These are phyloP conservation scores for Nakazawaea ernobii DNA, from an alignment of 805 yeast genomes.

Conservation along the genomic window DNA sequence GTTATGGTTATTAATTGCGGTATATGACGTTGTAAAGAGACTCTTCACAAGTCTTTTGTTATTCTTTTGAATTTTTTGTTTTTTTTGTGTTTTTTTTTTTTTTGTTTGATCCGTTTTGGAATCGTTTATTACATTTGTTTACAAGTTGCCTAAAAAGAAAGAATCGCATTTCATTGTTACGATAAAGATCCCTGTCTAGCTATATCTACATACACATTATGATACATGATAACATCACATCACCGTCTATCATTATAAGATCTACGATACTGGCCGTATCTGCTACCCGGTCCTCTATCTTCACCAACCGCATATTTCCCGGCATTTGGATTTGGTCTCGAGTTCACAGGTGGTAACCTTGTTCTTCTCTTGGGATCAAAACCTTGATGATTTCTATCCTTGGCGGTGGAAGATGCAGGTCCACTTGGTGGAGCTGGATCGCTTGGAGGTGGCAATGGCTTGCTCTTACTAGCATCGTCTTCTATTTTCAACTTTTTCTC, in stretches of 20 bases:
- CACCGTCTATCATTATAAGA: neutral
- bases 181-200: too few species aligned
- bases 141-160: too few species aligned
- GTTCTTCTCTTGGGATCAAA: slow-evolving; percentile 9
- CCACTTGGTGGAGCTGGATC: slow-evolving; percentile 7
- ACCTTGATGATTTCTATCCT: neutral
- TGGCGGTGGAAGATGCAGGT: slow-evolving; percentile 1
- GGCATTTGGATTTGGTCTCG: neutral
- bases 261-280: neutral
- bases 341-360: slow-evolving; percentile 4
- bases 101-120: too few species aligned
- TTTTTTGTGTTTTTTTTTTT: too few species aligned
- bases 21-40: too few species aligned
- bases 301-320: slow-evolving; percentile 1
- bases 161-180: too few species aligned
- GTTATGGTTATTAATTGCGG: too few species aligned
- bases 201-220: neutral
- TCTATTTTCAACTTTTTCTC: neutral
- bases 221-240: too few species aligned
- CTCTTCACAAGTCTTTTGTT: too few species aligned
- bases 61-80: too few species aligned
- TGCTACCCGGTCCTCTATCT: neutral
- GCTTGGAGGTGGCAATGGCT: slow-evolving; percentile 7
- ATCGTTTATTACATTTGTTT: too few species aligned
- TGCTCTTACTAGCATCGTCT: neutral